These are phyloP conservation scores for Trichoderma atroviride DNA, from an alignment of 2,329 filamentous ascomycete genomes.

Conservation along the genomic window DNA sequence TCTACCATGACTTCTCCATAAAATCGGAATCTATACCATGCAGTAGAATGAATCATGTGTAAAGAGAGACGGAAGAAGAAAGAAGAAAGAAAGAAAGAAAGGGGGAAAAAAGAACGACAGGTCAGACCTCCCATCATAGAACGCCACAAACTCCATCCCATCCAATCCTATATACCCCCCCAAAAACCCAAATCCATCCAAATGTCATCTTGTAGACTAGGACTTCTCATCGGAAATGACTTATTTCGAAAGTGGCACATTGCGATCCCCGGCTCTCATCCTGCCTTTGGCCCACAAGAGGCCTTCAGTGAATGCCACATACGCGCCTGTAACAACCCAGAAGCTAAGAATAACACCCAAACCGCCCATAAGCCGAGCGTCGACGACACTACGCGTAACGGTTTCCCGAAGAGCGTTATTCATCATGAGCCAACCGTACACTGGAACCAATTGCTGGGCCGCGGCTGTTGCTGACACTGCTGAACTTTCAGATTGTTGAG, in stretches of 20 bases:
- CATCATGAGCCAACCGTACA: slow-evolving; percentile 51
- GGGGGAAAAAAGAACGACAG: background rate
- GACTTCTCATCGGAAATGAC: background rate
- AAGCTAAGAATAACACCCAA: slow-evolving; percentile 51
- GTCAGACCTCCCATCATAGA: background rate
- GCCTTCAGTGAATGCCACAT: slow-evolving; percentile 53
- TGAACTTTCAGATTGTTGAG: slow-evolving; percentile 24
- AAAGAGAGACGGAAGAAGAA: background rate
- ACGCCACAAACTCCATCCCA: background rate
- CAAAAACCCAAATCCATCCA: background rate
- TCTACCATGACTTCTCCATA: background rate
- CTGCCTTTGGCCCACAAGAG: slow-evolving; percentile 45
- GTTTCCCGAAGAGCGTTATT: slow-evolving; percentile 44
- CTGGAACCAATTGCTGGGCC: slow-evolving; percentile 41
- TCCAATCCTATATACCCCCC: background rate
- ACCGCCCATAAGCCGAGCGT: slow-evolving; percentile 49
- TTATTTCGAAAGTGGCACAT: slow-evolving; percentile 3
- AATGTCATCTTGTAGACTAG: background rate
- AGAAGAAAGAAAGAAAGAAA: background rate
- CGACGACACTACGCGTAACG: slow-evolving; percentile 43
- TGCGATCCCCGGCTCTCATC: slow-evolving; percentile 37
- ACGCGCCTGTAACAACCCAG: slow-evolving; percentile 53
- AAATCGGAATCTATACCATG: background rate
- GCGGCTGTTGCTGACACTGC: slow-evolving; percentile 34
- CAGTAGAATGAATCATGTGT: background rate